Evolutionary conservation across 192 early-diverging fungal species (phyloP).

Genomic region (Mortierella claussenii): DNA sequence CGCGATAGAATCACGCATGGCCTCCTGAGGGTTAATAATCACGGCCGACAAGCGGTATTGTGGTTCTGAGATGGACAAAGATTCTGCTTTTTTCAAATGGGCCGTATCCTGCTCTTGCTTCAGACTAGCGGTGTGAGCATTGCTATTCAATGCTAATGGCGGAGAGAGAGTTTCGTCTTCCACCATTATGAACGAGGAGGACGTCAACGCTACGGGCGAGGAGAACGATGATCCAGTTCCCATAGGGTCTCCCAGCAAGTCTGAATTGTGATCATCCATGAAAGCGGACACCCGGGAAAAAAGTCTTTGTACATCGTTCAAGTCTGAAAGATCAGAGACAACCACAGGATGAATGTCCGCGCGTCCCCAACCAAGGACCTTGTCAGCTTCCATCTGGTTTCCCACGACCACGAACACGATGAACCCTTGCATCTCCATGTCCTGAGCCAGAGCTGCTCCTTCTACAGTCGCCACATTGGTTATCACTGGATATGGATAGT

Average conservation of each 20-base stretch:
- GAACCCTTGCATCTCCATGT: conserved; percentile 1
- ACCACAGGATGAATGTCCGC: conserved; percentile 2
- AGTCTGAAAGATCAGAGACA: not conserved
- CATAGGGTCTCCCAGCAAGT: not conserved
- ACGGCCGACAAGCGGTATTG: conserved; percentile 5
- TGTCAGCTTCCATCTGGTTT: not conserved
- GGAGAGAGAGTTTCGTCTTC: not conserved
- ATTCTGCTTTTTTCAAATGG: no score
- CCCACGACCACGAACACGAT: conserved; percentile 10
- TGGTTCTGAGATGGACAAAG: no score
- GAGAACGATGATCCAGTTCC: not conserved
- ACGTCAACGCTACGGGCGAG: not conserved
- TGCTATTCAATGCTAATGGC: no score
- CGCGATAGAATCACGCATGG: not conserved
- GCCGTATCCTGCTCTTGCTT: no score
- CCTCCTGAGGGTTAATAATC: not conserved
- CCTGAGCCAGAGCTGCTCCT: not conserved
- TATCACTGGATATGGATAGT: conserved; percentile 5
- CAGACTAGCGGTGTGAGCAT: no score
- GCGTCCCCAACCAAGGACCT: conserved; percentile 5
- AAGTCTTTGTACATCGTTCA: not conserved
- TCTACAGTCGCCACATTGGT: conserved; percentile 8
- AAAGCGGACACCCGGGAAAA: not conserved
- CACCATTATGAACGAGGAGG: not conserved
- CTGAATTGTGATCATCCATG: not conserved